Conservation (phyloP, 306 rosid species). For the Inga laurina region DNA sequence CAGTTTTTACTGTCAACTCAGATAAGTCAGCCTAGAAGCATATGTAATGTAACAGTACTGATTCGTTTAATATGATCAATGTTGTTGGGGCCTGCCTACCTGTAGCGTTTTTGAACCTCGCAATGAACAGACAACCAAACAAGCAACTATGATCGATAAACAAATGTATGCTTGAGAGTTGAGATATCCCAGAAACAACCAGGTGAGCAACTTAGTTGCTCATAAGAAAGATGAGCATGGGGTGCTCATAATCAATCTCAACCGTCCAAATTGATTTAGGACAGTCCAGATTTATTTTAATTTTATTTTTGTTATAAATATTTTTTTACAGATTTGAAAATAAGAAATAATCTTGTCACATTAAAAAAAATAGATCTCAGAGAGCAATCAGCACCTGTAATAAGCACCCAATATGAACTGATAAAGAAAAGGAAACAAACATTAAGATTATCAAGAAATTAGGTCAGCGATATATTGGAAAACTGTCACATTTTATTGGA, state of each 20-base stretch:
- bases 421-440: not conserved
- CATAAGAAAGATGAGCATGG: too few relatives aligned
- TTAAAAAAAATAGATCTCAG: too few relatives aligned
- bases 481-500: not conserved
- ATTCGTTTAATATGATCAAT: not conserved
- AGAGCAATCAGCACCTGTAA: too few relatives aligned
- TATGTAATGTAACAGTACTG: not conserved
- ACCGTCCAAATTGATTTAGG: too few relatives aligned
- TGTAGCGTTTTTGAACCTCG: not conserved
- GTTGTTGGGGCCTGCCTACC: not conserved
- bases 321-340: too few relatives aligned
- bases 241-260: too few relatives aligned
- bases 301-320: too few relatives aligned
- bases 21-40: slow-evolving; percentile 31
- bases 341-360: too few relatives aligned
- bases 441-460: not conserved
- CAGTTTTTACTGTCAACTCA: slow-evolving; percentile 33
- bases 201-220: too few relatives aligned
- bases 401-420: not conserved
- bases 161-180: too few relatives aligned
- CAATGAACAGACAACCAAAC: not conserved
- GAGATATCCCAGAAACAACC: too few relatives aligned
- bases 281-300: too few relatives aligned
- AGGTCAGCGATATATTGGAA: not conserved
- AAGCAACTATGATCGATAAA: not conserved